Evolutionary conservation across 2,329 filamentous ascomycete species (phyloP).

Genomic region (Talaromyces albobiverticillius): DNA sequence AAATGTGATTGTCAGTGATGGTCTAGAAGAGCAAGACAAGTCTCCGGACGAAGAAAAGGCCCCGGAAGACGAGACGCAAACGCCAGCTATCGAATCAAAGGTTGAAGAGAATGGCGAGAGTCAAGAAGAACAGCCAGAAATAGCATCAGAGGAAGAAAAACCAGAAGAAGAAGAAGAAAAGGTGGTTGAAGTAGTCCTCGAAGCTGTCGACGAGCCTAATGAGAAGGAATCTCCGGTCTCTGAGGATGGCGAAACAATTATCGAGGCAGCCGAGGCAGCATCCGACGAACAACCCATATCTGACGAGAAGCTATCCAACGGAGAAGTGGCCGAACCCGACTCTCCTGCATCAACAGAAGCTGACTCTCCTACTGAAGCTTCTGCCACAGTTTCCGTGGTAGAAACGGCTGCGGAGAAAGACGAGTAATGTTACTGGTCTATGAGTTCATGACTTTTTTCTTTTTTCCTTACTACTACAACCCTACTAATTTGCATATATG

Average conservation of each 20-base stretch:
- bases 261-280: background rate
- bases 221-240: background rate
- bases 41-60: background rate
- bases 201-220: background rate
- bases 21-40: background rate
- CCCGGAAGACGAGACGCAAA: too few relatives aligned
- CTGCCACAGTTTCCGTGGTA: slow-evolving; percentile 9
- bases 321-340: background rate
- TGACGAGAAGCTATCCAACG: background rate
- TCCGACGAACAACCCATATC: background rate
- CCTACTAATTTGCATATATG: background rate
- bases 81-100: background rate
- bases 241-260: background rate
- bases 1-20: background rate
- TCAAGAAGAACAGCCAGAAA: background rate
- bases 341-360: background rate
- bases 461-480: background rate
- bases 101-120: background rate
- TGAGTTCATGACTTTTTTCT: background rate
- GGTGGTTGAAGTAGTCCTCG: background rate
- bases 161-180: background rate
- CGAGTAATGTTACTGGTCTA: slow-evolving; percentile 4
- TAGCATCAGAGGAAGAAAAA: background rate
- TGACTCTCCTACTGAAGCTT: background rate
- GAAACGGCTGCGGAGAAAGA: slow-evolving; percentile 13